Base-by-base conservation (phyloP, 2,329 filamentous ascomycete species). In the Byssothecium circinans region DNA sequence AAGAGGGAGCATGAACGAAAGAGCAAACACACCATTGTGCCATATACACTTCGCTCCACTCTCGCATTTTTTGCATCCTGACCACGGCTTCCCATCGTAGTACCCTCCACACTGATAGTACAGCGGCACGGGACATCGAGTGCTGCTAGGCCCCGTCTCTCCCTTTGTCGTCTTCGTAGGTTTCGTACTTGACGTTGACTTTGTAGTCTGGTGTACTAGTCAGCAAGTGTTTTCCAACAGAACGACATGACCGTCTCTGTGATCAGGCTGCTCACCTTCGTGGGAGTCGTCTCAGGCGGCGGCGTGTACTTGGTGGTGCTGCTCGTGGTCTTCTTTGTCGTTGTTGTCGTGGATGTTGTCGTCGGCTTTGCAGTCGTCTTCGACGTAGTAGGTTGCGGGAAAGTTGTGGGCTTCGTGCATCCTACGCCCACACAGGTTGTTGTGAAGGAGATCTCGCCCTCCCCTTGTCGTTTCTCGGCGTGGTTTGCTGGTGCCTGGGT, bases 81-180 rank as follows among this genome's bases (percentile, higher is more conserved):
- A 54, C 64, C 64, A 67, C 2, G 60, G 57, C 33, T 52, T 49
- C 11, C 56, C 60, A 23, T 58, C 54, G 23, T 57, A 53, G 27
- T 53, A 64, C 4, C 64, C 64, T 43, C 61, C 62, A 30, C 62
- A 67, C 34, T 66, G 55, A 35, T 66, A 67, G 48, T 65, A 65
- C 22, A 64, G 45, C 17, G 64, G 62, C 4, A 67, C 62, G 19
- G 64, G 64, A 42, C 64, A 67, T 35, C 45, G 53, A 0, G 64
- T 65, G 46, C 61, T 65, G 44, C 61, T 65, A 14, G 64, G 64
- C 1, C 64, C 62, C 3, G 41, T 36, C 29, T 58, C 59, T 4
- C 40, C 38, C 23, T 40, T 22, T n/a, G 18, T 27, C 12, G n/a
- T 56, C 18, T 47, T 56, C 4, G 57, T 49, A 4, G 47, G 52